Base-by-base conservation (phyloP, 768 basidiomycete genomes). In the Rhodotorula toruloides region DNA sequence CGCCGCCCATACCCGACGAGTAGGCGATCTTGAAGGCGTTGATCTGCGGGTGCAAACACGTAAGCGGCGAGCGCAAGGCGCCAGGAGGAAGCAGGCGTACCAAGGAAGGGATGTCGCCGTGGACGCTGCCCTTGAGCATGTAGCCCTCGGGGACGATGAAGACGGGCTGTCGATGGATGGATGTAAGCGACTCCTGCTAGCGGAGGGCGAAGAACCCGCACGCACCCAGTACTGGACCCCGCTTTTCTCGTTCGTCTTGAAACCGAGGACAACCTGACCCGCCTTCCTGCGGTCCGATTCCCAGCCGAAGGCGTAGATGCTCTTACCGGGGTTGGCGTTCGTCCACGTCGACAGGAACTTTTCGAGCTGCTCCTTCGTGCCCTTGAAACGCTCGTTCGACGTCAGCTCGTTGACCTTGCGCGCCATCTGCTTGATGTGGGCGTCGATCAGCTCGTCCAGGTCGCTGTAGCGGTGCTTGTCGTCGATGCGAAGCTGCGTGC, bases 401-500 rank as follows among this genome's bases (percentile, higher is more conserved):
- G 91, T 91, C 61, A 98, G 79, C 76, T 98, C 92, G 77, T 97
- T 93, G 3, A 97, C 87, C 71, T 90, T 87, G 46, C 90, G 85
- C 49, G 89, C 87, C 82, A 93, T 93, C 14, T 91, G 87, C 80
- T 91, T 90, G 47, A 98, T 86, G 77, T 99, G 92, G 74, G 92
- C 92, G 77, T 97, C 91, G 71, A 98, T 91, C 72, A 99, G 77
- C 76, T 99, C 94, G 77, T 99, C 96, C 62, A 99, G 82, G 81
- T 98, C 96, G 46, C 87, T 85, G 77, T 93, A 98, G 44, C 82
- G 84, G 75, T 93, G 90, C 64, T 84, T 22, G 22, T 61, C n/a
- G 7, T 32, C 63, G 40, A 80, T 72, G 32, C 76, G 69, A 21
- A 80, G 67, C 25, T 74, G 71, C 22, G 71, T 53, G 11, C 79